These are phyloP conservation scores for Pulveroboletus sp. DNA, from an alignment of 768 basidiomycete genomes.

Conservation along the genomic window DNA sequence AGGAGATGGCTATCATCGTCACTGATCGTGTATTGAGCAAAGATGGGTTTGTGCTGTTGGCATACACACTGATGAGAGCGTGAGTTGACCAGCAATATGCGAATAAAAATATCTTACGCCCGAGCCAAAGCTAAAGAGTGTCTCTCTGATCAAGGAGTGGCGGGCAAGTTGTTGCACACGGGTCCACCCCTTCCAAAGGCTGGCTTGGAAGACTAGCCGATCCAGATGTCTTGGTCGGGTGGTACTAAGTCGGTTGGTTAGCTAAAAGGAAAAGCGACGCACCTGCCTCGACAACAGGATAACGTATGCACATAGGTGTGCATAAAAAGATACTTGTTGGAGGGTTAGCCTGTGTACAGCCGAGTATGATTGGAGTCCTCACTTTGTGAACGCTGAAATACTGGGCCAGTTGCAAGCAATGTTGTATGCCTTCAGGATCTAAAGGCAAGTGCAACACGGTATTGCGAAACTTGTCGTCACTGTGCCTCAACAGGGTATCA, in stretches of 20 bases:
- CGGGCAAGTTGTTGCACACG: conserved; percentile 16
- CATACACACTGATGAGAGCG: conserved; percentile 12
- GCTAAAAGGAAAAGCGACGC: background rate
- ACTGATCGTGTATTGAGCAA: background rate
- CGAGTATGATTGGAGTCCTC: background rate
- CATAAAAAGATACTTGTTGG: conserved; percentile 22
- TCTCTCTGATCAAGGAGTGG: conserved; percentile 15
- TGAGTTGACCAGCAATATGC: background rate
- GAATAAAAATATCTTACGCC: conserved; percentile 7
- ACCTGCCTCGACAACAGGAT: conserved; percentile 15
- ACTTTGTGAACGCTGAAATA: conserved; percentile 22
- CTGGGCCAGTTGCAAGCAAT: conserved; percentile 8
- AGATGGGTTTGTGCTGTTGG: conserved; percentile 6
- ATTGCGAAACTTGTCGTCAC: background rate
- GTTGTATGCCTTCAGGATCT: background rate
- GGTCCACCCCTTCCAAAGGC: conserved; percentile 13
- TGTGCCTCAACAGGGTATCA: conserved; percentile 2
- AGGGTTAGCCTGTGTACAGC: conserved; percentile 2
- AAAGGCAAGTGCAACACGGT: conserved; percentile 3
- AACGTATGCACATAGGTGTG: conserved; percentile 23
- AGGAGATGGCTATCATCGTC: conserved; percentile 19
- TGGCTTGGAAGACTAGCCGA: conserved; percentile 4
- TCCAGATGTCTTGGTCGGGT: conserved; percentile 6
- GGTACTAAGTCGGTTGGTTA: background rate
- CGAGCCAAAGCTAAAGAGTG: conserved; percentile 6